Conservation (phyloP, 83 land plant species). For the Picea mariana region DNA sequence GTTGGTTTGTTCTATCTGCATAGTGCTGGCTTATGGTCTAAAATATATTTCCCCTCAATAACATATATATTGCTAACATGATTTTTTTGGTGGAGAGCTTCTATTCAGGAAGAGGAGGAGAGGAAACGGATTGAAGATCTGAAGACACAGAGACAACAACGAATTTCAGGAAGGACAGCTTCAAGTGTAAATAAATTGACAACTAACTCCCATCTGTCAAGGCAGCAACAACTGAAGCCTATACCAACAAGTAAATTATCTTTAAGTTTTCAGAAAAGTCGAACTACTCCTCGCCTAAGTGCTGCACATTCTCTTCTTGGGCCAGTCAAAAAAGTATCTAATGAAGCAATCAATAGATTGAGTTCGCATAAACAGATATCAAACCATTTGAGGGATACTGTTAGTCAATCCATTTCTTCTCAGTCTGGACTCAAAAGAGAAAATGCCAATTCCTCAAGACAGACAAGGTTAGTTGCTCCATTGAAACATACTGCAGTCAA, state of each 20-base stretch:
- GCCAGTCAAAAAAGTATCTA: constrained; percentile 7
- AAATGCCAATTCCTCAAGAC: background rate
- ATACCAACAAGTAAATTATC: background rate
- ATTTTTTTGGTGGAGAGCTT: background rate
- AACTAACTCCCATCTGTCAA: background rate
- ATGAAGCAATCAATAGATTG: constrained; percentile 16
- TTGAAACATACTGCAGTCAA: background rate
- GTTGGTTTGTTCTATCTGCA: background rate
- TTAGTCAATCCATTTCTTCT: background rate
- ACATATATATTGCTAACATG: constrained; percentile 2
- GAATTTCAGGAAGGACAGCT: constrained; percentile 1
- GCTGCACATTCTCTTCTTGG: constrained; percentile 8
- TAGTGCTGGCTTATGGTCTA: background rate
- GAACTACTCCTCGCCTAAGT: background rate
- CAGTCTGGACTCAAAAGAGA: background rate
- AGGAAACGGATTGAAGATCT: constrained; percentile 15
- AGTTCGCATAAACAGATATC: constrained; percentile 9
- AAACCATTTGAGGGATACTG: background rate
- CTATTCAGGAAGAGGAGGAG: constrained; percentile 12
- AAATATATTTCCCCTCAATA: background rate
- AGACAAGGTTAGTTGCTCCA: background rate
- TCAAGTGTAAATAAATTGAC: constrained; percentile 4
- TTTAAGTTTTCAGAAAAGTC: background rate
- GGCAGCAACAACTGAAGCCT: constrained; percentile 3
- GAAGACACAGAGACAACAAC: constrained; percentile 1